Base-by-base conservation (phyloP, 2,329 filamentous ascomycete genomes). In the Escovopsis sp. region DNA sequence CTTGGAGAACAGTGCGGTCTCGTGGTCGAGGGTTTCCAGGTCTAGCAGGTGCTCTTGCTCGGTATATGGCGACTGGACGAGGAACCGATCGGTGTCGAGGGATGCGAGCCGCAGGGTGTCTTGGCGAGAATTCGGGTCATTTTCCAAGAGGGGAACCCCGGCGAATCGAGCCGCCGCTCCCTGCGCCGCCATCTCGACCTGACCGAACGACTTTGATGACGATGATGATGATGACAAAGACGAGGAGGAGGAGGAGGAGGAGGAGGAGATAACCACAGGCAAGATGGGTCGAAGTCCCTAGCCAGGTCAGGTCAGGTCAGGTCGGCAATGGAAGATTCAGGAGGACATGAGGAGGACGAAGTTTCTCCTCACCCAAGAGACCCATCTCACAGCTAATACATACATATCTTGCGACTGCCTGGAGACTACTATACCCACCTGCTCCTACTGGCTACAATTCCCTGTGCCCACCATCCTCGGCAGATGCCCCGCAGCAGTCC, bases 11-110 rank as follows among this genome's bases (percentile, higher is more conserved):
- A 93, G 68, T 9, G 70, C 72, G 48, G 79, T 80, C 48, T 84
- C 72, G 0, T 62, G 62, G 47, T 83, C 71, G 6, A 94, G 68
- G 3, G 70, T 76, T 38, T 68, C 61, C 44, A 94, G 69, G 55
- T 88, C 77, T 32, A 94, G 75, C 39, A 85, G 74, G 59, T 94
- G 86, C 3, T 72, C 67, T 26, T 66, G 59, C 36, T 79, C 75
- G 9, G 76, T 75, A 58, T 94, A 94, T 1, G 86, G 86, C 1
- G 87, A 94, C 47, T 79, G 72, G 35, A 82, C 66, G 37, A 91
- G 51, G 48, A 56, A 56, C 19, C 56, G 55, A 10, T 49, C 44
- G n/a, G 52, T 43, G 3, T 48, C 42, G 28, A 32, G 28, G 11
- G 4, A 11, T 11, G 28, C 28, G 28, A 32, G 28, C 28, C 28